Evolutionary conservation across 2,329 filamentous ascomycete species (phyloP).

Genomic region (Rhynchosporium agropyri): DNA sequence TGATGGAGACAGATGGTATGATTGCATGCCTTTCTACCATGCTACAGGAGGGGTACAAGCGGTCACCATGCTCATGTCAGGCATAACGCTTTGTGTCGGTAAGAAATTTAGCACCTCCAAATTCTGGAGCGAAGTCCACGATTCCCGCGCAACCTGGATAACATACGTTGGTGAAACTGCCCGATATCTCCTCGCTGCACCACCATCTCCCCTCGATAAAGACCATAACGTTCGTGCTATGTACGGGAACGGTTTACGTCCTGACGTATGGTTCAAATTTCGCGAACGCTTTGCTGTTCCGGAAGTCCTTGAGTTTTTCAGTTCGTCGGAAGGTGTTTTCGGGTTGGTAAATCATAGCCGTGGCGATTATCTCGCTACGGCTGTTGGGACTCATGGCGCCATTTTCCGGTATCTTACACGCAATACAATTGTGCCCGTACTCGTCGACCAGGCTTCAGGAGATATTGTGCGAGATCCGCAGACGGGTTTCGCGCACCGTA

Average conservation of each 20-base stretch:
- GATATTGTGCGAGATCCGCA: conserved; percentile 66
- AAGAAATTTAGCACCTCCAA: conserved; percentile 67
- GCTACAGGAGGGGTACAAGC: conserved; percentile 59
- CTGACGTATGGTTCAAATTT: conserved; percentile 69
- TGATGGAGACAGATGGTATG: conserved; percentile 66
- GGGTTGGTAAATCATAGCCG: conserved; percentile 60
- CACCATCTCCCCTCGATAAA: conserved; percentile 62
- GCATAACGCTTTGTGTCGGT: conserved; percentile 62
- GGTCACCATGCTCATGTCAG: conserved; percentile 41
- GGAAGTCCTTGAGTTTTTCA: conserved; percentile 74
- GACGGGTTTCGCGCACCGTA: conserved; percentile 67
- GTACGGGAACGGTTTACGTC: conserved; percentile 68
- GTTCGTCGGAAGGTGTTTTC: conserved; percentile 74
- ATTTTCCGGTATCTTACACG: conserved; percentile 56
- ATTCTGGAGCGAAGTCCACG: conserved; percentile 74
- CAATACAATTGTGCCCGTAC: conserved; percentile 65
- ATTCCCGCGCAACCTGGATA: conserved; percentile 68
- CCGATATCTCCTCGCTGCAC: conserved; percentile 71
- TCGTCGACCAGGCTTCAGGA: conserved; percentile 68
- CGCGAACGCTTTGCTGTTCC: conserved; percentile 63
- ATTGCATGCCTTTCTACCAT: conserved; percentile 78
- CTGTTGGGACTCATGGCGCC: conserved; percentile 72
- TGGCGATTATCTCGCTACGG: conserved; percentile 63
- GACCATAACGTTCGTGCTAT: conserved; percentile 61
- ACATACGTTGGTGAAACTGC: conserved; percentile 80